These are phyloP conservation scores for Zygosaccharomyces bisporus DNA, from an alignment of 805 yeast genomes.

Conservation along the genomic window DNA sequence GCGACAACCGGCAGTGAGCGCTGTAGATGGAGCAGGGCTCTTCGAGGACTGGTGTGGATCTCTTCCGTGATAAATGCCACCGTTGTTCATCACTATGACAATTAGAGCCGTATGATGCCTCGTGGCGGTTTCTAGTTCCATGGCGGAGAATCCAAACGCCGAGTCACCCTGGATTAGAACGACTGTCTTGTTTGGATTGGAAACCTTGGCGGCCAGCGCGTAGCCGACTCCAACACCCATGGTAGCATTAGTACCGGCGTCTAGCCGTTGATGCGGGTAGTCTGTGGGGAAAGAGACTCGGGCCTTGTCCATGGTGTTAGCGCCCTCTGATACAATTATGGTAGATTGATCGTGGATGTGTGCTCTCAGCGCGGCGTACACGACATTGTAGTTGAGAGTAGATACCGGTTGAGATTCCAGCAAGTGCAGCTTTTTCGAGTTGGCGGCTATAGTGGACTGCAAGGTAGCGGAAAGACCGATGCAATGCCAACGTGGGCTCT, in stretches of 20 bases:
- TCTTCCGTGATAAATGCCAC: slow-evolving; percentile 68
- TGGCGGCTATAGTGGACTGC: slow-evolving; percentile 16
- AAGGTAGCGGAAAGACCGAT: slow-evolving; percentile 14
- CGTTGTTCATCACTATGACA: slow-evolving; percentile 65
- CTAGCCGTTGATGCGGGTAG: slow-evolving; percentile 52
- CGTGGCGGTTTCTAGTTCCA: slow-evolving; percentile 69
- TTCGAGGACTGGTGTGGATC: slow-evolving; percentile 31
- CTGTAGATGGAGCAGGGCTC: slow-evolving; percentile 51
- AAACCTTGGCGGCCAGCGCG: slow-evolving; percentile 57
- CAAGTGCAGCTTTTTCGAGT: slow-evolving; percentile 24
- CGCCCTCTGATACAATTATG: slow-evolving; percentile 63
- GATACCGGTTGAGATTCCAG: slow-evolving; percentile 32
- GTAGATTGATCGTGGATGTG: slow-evolving; percentile 37
- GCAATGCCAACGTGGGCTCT: slow-evolving; percentile 10
- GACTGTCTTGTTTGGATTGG: slow-evolving; percentile 43
- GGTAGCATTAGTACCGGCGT: slow-evolving; percentile 74
- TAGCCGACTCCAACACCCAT: slow-evolving; percentile 76
- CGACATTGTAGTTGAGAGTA: slow-evolving; percentile 49
- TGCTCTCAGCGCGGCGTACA: slow-evolving; percentile 47
- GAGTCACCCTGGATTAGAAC: slow-evolving; percentile 71
- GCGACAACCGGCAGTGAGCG: slow-evolving; percentile 50
- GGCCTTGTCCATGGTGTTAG: slow-evolving; percentile 72
- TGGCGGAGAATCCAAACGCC: slow-evolving; percentile 70
- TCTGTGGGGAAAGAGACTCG: slow-evolving; percentile 55
- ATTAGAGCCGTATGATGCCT: slow-evolving; percentile 51